A percentile compares a stretch with the other conserved stretches of the same genome.
These are phyloP conservation scores for Arachis stenosperma DNA, from an alignment of 306 rosid species.

Conservation along the genomic window DNA sequence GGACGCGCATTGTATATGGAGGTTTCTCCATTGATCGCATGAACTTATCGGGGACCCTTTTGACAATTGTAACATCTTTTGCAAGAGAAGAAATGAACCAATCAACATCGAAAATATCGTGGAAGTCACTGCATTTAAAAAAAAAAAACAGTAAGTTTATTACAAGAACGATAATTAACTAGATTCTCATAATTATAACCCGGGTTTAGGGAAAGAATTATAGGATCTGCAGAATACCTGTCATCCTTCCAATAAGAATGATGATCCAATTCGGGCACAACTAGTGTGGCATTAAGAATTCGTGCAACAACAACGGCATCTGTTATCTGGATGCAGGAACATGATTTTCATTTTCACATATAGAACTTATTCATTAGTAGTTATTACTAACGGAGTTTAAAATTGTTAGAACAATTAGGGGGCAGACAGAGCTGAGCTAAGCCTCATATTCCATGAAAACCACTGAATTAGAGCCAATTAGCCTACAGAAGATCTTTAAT, in stretches of 20 bases:
- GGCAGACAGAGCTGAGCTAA: slow-evolving; percentile 28
- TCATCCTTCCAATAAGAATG: slow-evolving; percentile 94
- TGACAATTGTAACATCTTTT: slow-evolving; percentile 83
- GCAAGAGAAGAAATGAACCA: slow-evolving; percentile 92
- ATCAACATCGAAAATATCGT: slow-evolving; percentile 80
- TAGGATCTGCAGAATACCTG: slow-evolving; percentile 56
- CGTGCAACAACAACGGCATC: slow-evolving; percentile 98
- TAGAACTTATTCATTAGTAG: slow-evolving; percentile 9
- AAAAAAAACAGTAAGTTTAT: slow-evolving; percentile 7
- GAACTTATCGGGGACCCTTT: slow-evolving; percentile 86
- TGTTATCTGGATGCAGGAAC: slow-evolving; percentile 72
- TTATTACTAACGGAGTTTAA: not conserved
- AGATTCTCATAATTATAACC: slow-evolving; percentile 17
- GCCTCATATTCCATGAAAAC: slow-evolving; percentile 25
- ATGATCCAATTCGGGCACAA: slow-evolving; percentile 97
- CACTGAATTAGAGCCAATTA: not conserved
- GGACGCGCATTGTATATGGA: slow-evolving; percentile 98
- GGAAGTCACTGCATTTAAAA: slow-evolving; percentile 72
- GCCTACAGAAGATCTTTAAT: not conserved
- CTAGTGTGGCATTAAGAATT: slow-evolving; percentile 94
- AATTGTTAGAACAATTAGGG: not conserved
- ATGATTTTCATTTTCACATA: slow-evolving; percentile 37
- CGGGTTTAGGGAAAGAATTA: slow-evolving; percentile 5
- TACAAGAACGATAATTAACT: slow-evolving; percentile 25
- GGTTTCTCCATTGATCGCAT: slow-evolving; percentile 97